A percentile compares a stretch with the other conserved stretches of the same genome.
These are phyloP conservation scores for Nicotiana benthamiana DNA, from an alignment of 257 asterid species.

Conservation along the genomic window DNA sequence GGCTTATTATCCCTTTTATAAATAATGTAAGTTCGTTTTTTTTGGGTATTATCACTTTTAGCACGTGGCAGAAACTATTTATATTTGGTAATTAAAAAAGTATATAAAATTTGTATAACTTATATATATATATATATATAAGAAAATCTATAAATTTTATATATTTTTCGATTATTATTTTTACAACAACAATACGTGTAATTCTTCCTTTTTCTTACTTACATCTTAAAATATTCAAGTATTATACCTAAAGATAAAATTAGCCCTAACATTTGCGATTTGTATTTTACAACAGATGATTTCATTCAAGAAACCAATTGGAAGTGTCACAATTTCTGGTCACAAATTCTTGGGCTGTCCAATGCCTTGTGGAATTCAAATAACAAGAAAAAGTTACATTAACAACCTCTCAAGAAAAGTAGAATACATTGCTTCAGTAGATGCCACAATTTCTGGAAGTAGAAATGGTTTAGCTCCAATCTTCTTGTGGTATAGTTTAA, in stretches of 20 bases:
- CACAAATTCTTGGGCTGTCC: slow-evolving; percentile 29
- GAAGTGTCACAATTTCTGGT: slow-evolving; percentile 26
- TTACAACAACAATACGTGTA: no score
- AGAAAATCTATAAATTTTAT: no score
- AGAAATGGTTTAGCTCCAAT: slow-evolving; percentile 20
- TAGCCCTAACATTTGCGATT: neutral
- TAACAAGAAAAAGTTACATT: slow-evolving; percentile 18
- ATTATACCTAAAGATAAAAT: no score
- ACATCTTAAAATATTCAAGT: neutral
- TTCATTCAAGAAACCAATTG: slow-evolving; percentile 23
- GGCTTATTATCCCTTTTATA: slow-evolving; percentile 22
- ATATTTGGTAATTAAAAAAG: no score
- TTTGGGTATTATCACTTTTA: no score
- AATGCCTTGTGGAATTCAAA: slow-evolving; percentile 28
- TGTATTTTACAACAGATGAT: neutral
- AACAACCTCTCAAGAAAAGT: slow-evolving; percentile 10
- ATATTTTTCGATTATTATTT: no score
- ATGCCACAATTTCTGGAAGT: slow-evolving; percentile 26
- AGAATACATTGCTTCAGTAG: slow-evolving; percentile 14
- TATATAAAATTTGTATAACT: no score
- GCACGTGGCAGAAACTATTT: no score
- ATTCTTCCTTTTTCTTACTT: no score
- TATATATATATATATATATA: no score
- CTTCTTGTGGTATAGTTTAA: slow-evolving; percentile 20
- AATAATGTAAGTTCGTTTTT: slow-evolving; percentile 4